Evolutionary conservation across 768 basidiomycete genomes (phyloP), one percentile per base, ranked within the genome.

Genomic region (Punctularia strigosozonata): DNA sequence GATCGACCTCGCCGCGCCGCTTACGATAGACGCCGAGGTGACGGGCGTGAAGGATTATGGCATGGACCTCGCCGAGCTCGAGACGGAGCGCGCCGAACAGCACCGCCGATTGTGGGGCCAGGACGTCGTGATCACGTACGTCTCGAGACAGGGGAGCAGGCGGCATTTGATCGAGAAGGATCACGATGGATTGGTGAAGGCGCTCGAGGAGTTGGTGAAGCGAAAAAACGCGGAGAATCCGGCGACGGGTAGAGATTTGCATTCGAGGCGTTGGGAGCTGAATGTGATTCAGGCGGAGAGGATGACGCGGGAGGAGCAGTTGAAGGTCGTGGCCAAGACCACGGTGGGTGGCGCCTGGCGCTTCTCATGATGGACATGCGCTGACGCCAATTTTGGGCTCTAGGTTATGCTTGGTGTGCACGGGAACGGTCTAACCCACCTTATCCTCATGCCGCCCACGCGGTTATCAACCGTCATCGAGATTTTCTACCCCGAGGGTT

Each of bases 361-460:
- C 18, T 31, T 38, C 17, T 31, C 22, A 25, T 19, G 1, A 15
- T 20, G 15, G 21, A 23, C 40, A 13, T 24, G 20, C 15, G 36
- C 31, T 32, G 19, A 30, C n/a, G n/a, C n/a, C n/a, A n/a, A 37
- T 39, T 41, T 44, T 36, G n/a, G 5, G 18, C 17, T 42, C 17
- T 41, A 83, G 80, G 67, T 83, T 42, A 54, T 85, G 49, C 59
- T 85, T 6, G 81, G 81, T 22, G 72, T 83, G 1, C 82, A 84
- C 44, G 84, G 85, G 4, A 88, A 87, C 47, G 85, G 86, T 5
- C 66, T 91, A 0, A 82, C 85, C 6, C 85, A 88, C 50, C 66
- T 90, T n/a, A 69, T 90, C 31, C 76, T 81, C 63, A 88, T 90
- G 85, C 75, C 80, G 17, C 70, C 71, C 1, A 82, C 77, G 3